Base-by-base conservation (phyloP, 177 flowering plant genomes). In the Viscum album region DNA sequence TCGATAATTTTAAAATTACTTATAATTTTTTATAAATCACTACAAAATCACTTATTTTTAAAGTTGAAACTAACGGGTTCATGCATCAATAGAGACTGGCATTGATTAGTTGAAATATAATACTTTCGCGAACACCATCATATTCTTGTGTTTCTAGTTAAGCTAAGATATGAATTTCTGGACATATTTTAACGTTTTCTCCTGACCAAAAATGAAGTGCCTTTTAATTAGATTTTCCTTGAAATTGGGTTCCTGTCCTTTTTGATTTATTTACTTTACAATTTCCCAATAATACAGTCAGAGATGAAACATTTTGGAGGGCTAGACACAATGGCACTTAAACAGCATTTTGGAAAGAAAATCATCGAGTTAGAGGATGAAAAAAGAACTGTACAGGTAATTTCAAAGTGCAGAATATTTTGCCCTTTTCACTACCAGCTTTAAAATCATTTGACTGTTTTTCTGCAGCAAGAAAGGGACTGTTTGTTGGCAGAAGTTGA, bases 261-360 rank as follows among this genome's bases (percentile, higher is more conserved):
- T 45, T 15, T 39, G n/a, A n/a, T 10, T 56, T n/a, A n/a, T 37
- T 37, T 37, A 7, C 32, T 37, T 62, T 28, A 30, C 26, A 17
- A 59, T 41, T 52, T 30, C 34, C 34, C 69, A 64, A 54, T 50
- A 75, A 13, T 78, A 75, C 92, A 94, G 97, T 85, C 99, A 0
- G 97, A 94, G 82, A 94, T 92, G 99, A 94, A 89, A 77, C 83
- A 85, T 64, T 80, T 88, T 80, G 96, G 87, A 67, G 95, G 86
- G 12, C 73, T 71, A 73, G 91, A 86, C 74, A 80, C 93, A 1
- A 74, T 72, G 29, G 88, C 90, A 64, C 96, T 94, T 73, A 94
- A 91, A 82, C 99, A 92, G 73, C 99, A 94, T 73, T 94, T 94
- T 81, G 97, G 99, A 58, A 94, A 88, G 86, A 94, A 94, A 74